These are phyloP conservation scores for Cunninghamia lanceolata DNA, from an alignment of 75 land plant species.

Conservation along the genomic window DNA sequence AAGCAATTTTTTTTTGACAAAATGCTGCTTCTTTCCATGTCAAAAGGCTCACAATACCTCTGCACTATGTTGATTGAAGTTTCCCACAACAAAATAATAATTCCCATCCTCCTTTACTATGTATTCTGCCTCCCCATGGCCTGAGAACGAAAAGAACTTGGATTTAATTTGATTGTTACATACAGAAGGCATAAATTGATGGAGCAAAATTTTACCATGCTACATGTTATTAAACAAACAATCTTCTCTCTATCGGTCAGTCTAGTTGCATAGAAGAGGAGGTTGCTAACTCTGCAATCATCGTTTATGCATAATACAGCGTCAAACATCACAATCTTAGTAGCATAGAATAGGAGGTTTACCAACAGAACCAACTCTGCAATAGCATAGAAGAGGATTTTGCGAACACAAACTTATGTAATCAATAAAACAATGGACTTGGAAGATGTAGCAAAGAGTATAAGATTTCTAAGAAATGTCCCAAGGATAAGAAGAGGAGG, in stretches of 20 bases:
- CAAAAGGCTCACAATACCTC: not conserved
- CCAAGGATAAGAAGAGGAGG: not conserved
- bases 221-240: not conserved
- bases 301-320: not conserved
- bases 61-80: conserved; percentile 20
- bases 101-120: conserved; percentile 24
- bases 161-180: not conserved
- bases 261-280: not conserved
- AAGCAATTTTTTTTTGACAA: not conserved
- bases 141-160: not conserved
- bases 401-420: not conserved
- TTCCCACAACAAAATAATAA: conserved; percentile 32
- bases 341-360: not conserved
- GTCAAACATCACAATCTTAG: not conserved
- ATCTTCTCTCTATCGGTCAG: not conserved
- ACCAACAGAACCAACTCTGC: too few species aligned
- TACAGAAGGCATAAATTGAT: not conserved
- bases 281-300: not conserved
- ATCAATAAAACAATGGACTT: not conserved
- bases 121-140: conserved; percentile 24
- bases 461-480: not conserved
- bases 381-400: not conserved
- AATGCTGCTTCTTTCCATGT: not conserved
- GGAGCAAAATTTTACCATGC: not conserved
- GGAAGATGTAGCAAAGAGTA: not conserved